These are phyloP conservation scores for Penstemon davidsonii DNA, from an alignment of 257 asterid genomes.

Conservation along the genomic window DNA sequence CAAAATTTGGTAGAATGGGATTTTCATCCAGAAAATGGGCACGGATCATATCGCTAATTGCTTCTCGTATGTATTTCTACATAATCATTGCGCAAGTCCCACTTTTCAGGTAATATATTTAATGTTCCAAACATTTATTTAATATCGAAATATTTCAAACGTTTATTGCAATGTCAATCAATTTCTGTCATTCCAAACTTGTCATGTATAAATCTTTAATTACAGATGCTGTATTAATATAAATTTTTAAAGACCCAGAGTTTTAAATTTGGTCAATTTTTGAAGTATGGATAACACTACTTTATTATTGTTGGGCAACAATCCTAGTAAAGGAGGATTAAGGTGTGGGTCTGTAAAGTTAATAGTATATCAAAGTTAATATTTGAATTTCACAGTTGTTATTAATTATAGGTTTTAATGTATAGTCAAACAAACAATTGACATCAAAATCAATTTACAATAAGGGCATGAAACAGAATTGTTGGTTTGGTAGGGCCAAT, in stretches of 20 bases:
- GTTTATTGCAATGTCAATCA: not conserved
- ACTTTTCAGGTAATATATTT: conserved; percentile 57
- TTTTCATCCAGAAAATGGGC: conserved; percentile 59
- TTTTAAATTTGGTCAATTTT: conserved; percentile 7
- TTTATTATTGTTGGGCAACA: not conserved
- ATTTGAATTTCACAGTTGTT: no score
- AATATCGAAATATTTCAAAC: not conserved
- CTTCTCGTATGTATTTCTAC: conserved; percentile 50
- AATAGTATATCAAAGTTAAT: no score
- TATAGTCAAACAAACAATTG: no score
- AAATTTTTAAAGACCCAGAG: not conserved
- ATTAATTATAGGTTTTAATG: no score
- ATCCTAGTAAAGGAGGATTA: not conserved
- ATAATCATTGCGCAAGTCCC: conserved; percentile 62
- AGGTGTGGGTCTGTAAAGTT: no score
- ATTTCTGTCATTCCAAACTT: not conserved
- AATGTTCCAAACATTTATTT: not conserved
- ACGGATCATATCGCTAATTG: conserved; percentile 36
- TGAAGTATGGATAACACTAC: not conserved
- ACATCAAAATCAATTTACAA: no score
- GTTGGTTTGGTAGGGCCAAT: no score
- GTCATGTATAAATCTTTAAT: not conserved
- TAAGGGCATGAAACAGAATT: no score
- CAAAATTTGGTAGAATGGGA: conserved; percentile 36
- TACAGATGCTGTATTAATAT: not conserved